Evolutionary conservation across 2,329 filamentous ascomycete genomes (phyloP), one percentile per base, ranked within the genome.

Genomic region (Fusarium austroafricanum): DNA sequence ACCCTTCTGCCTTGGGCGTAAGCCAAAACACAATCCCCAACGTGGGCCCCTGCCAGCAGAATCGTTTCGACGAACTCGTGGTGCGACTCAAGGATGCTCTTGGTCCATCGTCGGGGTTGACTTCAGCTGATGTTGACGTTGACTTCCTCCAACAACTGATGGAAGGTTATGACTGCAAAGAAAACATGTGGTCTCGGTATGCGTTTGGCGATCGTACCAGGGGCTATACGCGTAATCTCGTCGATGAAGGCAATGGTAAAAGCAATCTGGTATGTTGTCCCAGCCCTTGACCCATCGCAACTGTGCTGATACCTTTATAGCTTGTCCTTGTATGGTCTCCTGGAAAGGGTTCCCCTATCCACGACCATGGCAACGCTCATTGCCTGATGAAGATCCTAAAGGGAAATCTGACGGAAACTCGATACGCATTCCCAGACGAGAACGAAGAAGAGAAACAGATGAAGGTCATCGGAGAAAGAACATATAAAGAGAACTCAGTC

Each of bases 341-440:
- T 1, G 91, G 92, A 51, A 93, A 93, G 80, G 87, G 87, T 37
- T 95, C 91, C 73, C 90, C 92, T 12, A 93, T 97, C 75, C 94
- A 97, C 76, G 94, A 97, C 77, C 91, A 93, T 79, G 90, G 90
- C 75, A 92, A 95, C 65, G 92, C 94, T 38, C 94, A 97, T 78
- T 97, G 94, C 79, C 83, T 97, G 72, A 97, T 97, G 93, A 97
- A 91, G 83, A 89, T 95, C 69, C 86, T 97, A 66, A 89, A 89
- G 71, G 94, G 94, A 44, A 86, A 84, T 65, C 82, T 97, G 62
- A 92, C 89, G 71, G 94, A 97, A 82, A 94, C 92, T 18, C 87
- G 92, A 61, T 97, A 93, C 79, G 85, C 86, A 51, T 94, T 92
- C 81, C 94, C 94, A 1, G 76, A 83, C 47, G 77, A 77, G 21